phyloP scores from a whole-genome alignment of 345 rosid genomes.

The Boechera stricta region DNA sequence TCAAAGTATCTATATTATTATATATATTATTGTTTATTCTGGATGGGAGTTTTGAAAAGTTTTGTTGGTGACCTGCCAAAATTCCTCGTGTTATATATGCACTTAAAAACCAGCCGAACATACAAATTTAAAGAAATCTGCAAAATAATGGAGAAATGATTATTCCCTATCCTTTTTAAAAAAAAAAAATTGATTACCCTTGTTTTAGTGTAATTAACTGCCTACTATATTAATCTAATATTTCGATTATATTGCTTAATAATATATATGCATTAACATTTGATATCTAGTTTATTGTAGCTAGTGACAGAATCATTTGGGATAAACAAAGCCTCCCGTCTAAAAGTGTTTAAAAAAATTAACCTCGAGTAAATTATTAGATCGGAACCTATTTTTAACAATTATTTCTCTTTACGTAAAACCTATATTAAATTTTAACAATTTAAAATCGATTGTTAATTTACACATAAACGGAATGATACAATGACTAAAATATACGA shows the following conservation, averaged over 20 bases:
- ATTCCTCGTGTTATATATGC: slow-evolving; percentile 47
- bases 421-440: background rate
- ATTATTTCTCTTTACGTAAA: background rate
- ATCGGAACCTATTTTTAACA: background rate
- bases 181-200: background rate
- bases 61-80: slow-evolving; percentile 49
- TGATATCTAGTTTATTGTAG: background rate
- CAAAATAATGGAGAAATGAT: background rate
- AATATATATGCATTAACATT: background rate
- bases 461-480: background rate
- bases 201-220: background rate
- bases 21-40: background rate
- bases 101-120: slow-evolving; percentile 19
- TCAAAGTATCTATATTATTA: slow-evolving; percentile 20
- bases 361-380: background rate
- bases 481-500: background rate
- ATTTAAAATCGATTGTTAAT: background rate
- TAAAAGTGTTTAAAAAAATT: background rate
- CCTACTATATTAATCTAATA: background rate
- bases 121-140: background rate
- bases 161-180: background rate
- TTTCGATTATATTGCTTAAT: background rate
- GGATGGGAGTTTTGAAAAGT: background rate
- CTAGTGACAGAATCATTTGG: background rate
- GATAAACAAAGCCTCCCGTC: background rate